Conservation (phyloP, 768 basidiomycete genomes). For the Kwoniella bestiolae region DNA sequence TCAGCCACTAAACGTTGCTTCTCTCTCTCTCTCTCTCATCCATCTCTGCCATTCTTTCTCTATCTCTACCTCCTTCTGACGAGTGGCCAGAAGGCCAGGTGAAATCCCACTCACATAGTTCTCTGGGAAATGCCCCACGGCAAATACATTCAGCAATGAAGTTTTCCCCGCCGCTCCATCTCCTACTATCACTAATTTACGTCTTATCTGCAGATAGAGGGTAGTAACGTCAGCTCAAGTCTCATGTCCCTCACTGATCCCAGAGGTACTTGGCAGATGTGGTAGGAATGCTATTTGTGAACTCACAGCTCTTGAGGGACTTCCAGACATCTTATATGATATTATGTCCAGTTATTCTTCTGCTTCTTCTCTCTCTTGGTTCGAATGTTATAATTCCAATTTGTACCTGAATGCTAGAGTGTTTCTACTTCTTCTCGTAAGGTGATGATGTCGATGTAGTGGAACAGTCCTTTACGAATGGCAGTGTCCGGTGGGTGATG, state of each 20-base stretch:
- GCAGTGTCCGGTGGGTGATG: too few species aligned
- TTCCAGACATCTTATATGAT: conserved; percentile 18
- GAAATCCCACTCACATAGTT: conserved; percentile 38
- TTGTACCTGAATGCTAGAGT: not conserved
- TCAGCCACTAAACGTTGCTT: not conserved
- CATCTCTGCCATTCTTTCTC: too few species aligned
- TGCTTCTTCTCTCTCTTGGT: too few species aligned
- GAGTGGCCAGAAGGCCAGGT: not conserved
- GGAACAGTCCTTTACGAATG: too few species aligned
- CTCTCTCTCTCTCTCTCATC: not conserved
- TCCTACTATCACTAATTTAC: conserved; percentile 89
- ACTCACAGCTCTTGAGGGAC: conserved; percentile 30
- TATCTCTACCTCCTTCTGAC: too few species aligned
- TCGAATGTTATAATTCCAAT: too few species aligned
- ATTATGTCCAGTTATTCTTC: not conserved
- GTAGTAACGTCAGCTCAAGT: not conserved
- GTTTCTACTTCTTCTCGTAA: not conserved
- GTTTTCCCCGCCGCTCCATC: conserved; percentile 97
- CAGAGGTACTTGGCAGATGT: not conserved
- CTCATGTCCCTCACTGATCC: not conserved
- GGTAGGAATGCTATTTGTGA: not conserved
- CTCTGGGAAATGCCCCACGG: conserved; percentile 56
- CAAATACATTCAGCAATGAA: conserved; percentile 48
- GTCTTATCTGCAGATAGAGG: conserved; percentile 68
- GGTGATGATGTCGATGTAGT: not conserved